These are phyloP conservation scores for Geosiphon pyriformis DNA, from an alignment of 192 early-diverging fungal species.

Conservation along the genomic window DNA sequence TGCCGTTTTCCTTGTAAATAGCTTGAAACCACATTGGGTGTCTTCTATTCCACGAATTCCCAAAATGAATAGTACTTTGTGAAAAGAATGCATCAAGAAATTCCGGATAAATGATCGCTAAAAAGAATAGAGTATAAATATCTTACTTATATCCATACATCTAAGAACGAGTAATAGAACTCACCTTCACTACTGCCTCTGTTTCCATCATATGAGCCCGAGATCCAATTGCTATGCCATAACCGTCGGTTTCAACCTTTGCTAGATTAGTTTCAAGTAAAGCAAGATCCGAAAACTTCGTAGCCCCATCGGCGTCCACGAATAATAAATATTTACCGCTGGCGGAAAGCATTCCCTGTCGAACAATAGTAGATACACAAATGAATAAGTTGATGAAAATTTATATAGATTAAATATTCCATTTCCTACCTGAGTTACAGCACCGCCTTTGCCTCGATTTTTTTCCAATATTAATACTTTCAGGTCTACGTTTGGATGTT, in stretches of 20 bases:
- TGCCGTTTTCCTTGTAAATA: constrained; percentile 77
- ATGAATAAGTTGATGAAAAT: neutral
- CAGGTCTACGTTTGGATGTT: constrained; percentile 52
- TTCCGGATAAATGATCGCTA: constrained; percentile 90
- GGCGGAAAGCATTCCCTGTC: constrained; percentile 76
- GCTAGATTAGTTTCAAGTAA: constrained; percentile 45
- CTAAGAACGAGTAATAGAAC: neutral
- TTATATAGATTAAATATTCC: neutral
- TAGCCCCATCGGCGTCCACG: constrained; percentile 96
- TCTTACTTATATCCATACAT: neutral
- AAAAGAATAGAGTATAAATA: neutral
- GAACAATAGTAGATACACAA: neutral
- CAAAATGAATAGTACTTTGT: constrained; percentile 79
- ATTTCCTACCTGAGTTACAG: constrained; percentile 73
- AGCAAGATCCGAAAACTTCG: constrained; percentile 82
- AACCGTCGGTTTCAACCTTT: constrained; percentile 39
- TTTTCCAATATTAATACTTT: constrained; percentile 69
- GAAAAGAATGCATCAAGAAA: constrained; percentile 92
- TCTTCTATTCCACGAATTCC: constrained; percentile 86
- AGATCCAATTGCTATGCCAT: constrained; percentile 79
- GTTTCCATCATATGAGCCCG: constrained; percentile 83
- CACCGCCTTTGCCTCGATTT: constrained; percentile 92
- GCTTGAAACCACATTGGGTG: constrained; percentile 98
- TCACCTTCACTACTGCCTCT: constrained; percentile 83
- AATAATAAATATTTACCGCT: constrained; percentile 76